Base-by-base conservation (phyloP, 2,329 filamentous ascomycete species). In the Fusarium metavorans region DNA sequence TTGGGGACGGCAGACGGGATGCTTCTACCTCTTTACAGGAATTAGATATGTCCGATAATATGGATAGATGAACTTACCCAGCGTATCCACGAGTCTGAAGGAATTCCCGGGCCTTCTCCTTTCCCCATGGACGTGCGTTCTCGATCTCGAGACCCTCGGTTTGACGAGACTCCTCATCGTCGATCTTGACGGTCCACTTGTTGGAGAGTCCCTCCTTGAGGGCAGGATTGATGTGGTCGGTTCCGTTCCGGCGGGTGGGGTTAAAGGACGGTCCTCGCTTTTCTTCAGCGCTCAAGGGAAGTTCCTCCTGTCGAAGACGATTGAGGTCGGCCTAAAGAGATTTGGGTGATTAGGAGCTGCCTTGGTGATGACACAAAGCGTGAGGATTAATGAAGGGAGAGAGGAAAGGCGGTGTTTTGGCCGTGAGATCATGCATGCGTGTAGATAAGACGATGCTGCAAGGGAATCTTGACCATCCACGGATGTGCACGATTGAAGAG, bases 51-150 rank as follows among this genome's bases (percentile, higher is more conserved):
- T 8, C 10, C 25, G 23, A 1, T 2, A 20, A 7, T 18, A 34
- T 7, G 7, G 18, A 20, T 3, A 30, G 20, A 41, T n/a, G 39
- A n/a, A 65, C 56, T 73, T 39, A 70, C 72, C 18, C 41, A 16
- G 34, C 6, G 4, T 50, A 23, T 9, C 2, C 18, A 8, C 27
- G 45, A 5, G 16, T 39, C 1, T 23, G 56, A 2, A 75, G 54
- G 14, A 39, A 27, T 11, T 66, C 3, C 13, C 37, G 66, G 9
- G 45, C 48, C 6, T 52, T 9, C 7, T 62, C 66, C 16, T 67
- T 61, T 4, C 75, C 77, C 77, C 77, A 79, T 7, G 77, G 77
- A 6, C 77, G 76, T 5, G 74, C 68, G 18, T 72, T 60, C 5
- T 63, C 70, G 6, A 68, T 48, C 10, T 48, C 23, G 18, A 80